Base-by-base conservation (phyloP, 2,329 filamentous ascomycete genomes). In the Apiospora saccharicola region DNA sequence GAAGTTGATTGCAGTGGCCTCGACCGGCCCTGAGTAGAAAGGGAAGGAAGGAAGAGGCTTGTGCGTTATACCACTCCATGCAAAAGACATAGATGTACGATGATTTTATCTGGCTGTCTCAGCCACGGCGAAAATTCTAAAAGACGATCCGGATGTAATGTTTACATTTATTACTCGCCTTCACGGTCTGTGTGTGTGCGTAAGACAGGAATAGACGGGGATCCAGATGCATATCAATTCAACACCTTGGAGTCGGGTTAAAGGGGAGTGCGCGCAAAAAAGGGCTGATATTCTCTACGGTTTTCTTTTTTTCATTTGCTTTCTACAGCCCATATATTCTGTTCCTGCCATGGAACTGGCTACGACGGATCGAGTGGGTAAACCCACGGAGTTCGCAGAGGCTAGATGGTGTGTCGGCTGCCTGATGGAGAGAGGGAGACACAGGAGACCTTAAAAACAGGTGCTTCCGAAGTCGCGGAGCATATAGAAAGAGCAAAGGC, bases 91-190 rank as follows among this genome's bases (percentile, higher is more conserved):
- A 64, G 19, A 64, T 64, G 57, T 64, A 41, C 57, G 34, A 41
- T 64, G 57, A 22, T 41, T 41, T 41, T 64, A 41, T 41, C 7
- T 41, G 57, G 34, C 34, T 10, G 57, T 64, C 8, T 14, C 57
- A 37, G 57, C 6, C 30, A 41, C n/a, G 57, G 57, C 57, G 57
- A 64, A 64, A 41, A 64, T 64, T n/a, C 37, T 37, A 19, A 37
- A 64, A 41, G 57, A 64, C 57, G 34, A 64, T 64, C 19, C 51
- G 34, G 57, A 64, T 64, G 57, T 64, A 64, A 64, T 64, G 57
- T 64, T 64, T 64, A 41, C 57, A 64, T 34, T n/a, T n/a, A 10
- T n/a, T 8, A 24, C 57, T 41, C 19, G 34, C 22, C 57, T n/a
- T 41, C 34, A 64, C 57, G n/a, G 57, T 22, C 22, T 22, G 57